These are phyloP conservation scores for Crithidia expoeki DNA, from an alignment of 208 protist genomes.

Conservation along the genomic window DNA sequence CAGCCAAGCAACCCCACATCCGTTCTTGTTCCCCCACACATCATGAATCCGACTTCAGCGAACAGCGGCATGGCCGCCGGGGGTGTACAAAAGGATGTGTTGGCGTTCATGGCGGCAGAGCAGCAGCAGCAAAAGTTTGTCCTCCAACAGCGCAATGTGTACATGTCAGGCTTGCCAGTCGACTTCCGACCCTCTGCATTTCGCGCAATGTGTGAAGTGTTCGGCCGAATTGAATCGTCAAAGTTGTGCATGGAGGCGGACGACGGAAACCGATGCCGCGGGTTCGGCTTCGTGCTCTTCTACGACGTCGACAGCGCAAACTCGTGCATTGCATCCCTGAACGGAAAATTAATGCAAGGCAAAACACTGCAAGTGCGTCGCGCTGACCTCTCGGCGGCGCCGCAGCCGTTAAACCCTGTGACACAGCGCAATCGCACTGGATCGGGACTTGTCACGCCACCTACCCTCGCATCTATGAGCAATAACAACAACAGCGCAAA, in stretches of 20 bases:
- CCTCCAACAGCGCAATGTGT: conserved; percentile 72
- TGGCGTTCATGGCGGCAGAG: conserved; percentile 32
- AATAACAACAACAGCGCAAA: not conserved
- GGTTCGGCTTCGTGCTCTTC: conserved; percentile 78
- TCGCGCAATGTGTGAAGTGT: conserved; percentile 59
- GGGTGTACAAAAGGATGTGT: conserved; percentile 30
- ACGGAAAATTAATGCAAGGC: conserved; percentile 43
- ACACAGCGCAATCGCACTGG: conserved; percentile 34
- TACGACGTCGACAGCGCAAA: conserved; percentile 47
- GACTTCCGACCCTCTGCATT: conserved; percentile 52
- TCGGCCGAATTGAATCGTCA: conserved; percentile 61
- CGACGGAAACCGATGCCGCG: conserved; percentile 41
- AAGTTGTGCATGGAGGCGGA: conserved; percentile 62
- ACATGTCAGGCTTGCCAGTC: conserved; percentile 64
- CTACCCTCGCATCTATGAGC: not conserved
- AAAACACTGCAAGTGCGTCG: conserved; percentile 64
- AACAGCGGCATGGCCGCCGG: not conserved
- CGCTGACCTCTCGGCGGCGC: conserved; percentile 56
- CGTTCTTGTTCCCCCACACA: not conserved
- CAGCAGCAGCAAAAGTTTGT: conserved; percentile 38
- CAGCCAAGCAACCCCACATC: not conserved
- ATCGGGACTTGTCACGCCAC: conserved; percentile 24
- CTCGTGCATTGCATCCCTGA: conserved; percentile 55
- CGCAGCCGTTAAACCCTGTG: conserved; percentile 35
- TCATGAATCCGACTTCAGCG: not conserved